A percentile compares a stretch with the other conserved stretches of the same genome.
Evolutionary conservation across 805 yeast species (phyloP).

Genomic region (Wickerhamomyces silvicola): DNA sequence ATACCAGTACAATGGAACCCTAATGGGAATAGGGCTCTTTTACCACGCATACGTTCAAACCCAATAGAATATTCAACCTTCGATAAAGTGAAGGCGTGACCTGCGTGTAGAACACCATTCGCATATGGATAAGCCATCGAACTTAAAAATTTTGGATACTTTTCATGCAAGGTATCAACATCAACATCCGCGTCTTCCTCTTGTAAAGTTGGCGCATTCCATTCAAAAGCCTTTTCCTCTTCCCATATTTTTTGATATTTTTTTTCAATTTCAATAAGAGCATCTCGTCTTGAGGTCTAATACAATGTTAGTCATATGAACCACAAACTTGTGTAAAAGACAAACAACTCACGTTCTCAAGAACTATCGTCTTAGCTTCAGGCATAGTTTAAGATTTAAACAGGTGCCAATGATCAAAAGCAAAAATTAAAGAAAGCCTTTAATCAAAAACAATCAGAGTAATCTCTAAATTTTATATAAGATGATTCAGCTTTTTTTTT

Average conservation of each 20-base stretch:
- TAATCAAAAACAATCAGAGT: no score
- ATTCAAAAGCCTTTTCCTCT: conserved; percentile 78
- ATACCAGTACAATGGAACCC: conserved; percentile 99
- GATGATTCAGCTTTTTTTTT: neutral
- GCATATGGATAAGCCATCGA: conserved; percentile 98
- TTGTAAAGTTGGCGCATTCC: conserved; percentile 76
- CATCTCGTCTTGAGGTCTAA: conserved; percentile 91
- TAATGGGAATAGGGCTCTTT: conserved; percentile 85
- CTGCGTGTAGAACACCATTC: conserved; percentile 98
- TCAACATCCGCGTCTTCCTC: conserved; percentile 51
- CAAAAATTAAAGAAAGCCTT: no score
- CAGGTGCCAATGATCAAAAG: no score
- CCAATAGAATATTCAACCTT: conserved; percentile 91
- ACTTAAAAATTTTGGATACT: conserved; percentile 81
- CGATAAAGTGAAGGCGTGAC: conserved; percentile 92
- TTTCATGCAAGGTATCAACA: conserved; percentile 64
- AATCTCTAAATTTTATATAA: no score
- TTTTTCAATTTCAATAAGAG: conserved; percentile 80
- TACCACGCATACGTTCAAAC: conserved; percentile 91
- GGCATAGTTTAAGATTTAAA: no score
- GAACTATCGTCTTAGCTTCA: conserved; percentile 30
- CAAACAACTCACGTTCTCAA: conserved; percentile 30
- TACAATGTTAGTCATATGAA: conserved; percentile 7
- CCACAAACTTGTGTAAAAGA: neutral
- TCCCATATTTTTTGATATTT: conserved; percentile 85